phyloP scores from a whole-genome alignment of 2,329 filamentous ascomycete genomes.

The Fusarium mexicanum region DNA sequence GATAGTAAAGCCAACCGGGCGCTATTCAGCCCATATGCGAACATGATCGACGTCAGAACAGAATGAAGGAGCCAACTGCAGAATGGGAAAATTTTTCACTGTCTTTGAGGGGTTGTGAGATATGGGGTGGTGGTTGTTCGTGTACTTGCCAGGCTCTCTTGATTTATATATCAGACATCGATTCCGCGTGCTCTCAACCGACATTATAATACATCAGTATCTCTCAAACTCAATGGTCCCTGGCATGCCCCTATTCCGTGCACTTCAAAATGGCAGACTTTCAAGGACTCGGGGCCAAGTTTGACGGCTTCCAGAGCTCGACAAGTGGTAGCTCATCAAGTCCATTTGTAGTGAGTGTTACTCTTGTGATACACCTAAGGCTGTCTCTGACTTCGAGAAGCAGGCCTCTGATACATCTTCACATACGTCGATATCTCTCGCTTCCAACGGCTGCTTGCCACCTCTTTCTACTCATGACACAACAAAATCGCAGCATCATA shows the following conservation, averaged over 20 bases:
- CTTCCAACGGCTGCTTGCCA: constrained; percentile 35
- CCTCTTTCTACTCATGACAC: constrained; percentile 40
- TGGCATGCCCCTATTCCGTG: background rate
- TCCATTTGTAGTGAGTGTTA: constrained; percentile 38
- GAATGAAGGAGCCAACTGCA: constrained; percentile 33
- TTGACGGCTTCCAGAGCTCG: constrained; percentile 40
- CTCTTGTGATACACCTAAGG: background rate
- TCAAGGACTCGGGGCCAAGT: constrained; percentile 37
- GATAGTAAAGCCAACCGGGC: constrained; percentile 2
- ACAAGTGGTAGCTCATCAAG: constrained; percentile 37
- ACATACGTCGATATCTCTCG: constrained; percentile 39
- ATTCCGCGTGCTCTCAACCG: background rate
- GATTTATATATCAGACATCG: constrained; percentile 11
- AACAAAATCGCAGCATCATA: constrained; percentile 41
- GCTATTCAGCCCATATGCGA: background rate
- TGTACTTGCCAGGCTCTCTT: background rate
- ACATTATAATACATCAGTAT: background rate
- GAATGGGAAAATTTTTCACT: constrained; percentile 31
- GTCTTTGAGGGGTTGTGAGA: background rate
- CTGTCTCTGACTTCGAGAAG: constrained; percentile 25
- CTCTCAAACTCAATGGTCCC: background rate
- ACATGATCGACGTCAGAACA: constrained; percentile 13
- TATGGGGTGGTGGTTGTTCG: background rate
- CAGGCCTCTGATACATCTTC: constrained; percentile 42
- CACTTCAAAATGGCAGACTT: constrained; percentile 33